These are phyloP conservation scores for Botrytis elliptica DNA, from an alignment of 2,329 filamentous ascomycete genomes.

Conservation along the genomic window DNA sequence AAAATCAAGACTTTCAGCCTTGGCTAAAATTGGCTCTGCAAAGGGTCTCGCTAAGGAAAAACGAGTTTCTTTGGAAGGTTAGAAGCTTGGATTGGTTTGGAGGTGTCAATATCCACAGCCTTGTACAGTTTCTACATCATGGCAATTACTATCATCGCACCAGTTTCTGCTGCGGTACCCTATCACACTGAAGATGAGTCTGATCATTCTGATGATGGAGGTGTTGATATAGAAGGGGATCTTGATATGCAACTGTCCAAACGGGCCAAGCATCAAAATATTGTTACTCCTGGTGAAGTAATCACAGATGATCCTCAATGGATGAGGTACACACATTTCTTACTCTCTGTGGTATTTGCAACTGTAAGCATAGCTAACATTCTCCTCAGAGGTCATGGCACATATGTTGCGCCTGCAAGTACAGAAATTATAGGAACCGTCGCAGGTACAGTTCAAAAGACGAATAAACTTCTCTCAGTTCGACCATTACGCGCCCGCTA, in stretches of 20 bases:
- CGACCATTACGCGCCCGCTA: conserved; percentile 89
- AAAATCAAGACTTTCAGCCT: conserved; percentile 12
- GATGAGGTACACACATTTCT: conserved; percentile 66
- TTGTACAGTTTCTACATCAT: conserved; percentile 28
- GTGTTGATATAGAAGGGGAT: conserved; percentile 37
- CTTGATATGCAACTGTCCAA: conserved; percentile 47
- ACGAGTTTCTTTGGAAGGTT: not conserved
- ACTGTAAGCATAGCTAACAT: conserved; percentile 26
- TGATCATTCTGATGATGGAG: conserved; percentile 36
- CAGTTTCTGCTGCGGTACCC: conserved; percentile 32
- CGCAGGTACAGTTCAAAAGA: conserved; percentile 85
- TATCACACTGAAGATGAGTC: conserved; percentile 24
- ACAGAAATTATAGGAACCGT: conserved; percentile 83
- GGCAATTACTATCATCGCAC: conserved; percentile 40
- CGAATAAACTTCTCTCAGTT: conserved; percentile 94
- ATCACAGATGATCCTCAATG: conserved; percentile 93
- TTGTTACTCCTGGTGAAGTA: conserved; percentile 85
- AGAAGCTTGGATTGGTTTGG: not conserved
- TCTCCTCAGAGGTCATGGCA: conserved; percentile 79
- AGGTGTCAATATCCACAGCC: conserved; percentile 16
- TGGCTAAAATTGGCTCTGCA: not conserved
- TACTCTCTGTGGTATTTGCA: too few relatives aligned
- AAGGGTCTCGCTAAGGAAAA: conserved; percentile 15
- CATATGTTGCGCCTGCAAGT: conserved; percentile 64
- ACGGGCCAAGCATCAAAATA: conserved; percentile 46